Base-by-base conservation (phyloP, 2,329 filamentous ascomycete genomes). In the Microdochium paspali region DNA sequence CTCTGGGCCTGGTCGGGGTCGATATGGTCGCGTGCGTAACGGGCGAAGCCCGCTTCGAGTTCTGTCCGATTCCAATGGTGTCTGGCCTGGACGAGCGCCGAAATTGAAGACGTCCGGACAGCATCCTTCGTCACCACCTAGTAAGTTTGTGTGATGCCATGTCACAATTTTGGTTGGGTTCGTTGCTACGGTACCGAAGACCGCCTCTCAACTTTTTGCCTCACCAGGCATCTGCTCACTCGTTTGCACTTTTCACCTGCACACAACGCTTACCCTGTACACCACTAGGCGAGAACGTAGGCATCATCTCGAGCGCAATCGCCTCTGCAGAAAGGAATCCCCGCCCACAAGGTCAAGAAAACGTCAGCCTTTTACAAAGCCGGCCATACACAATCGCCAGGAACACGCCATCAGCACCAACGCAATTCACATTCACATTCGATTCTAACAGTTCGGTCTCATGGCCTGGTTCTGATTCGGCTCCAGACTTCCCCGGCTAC, bases 351-450 rank as follows among this genome's bases (percentile, higher is more conserved):
- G 85, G 83, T 13, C 83, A 89, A 61, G 87, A 91, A 60, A 93
- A 89, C 65, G 74, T 84, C 53, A 91, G 85, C 63, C 74, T 90
- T 50, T 68, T 94, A 44, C 83, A 88, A 49, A 85, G 88, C 61
- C 81, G 85, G 63, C 70, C 77, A 18, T 66, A 73, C 5, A 72
- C 73, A 49, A 84, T 79, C 57, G 62, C 77, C 3, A 81, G 77
- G 7, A 26, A 40, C 35, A 40, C 23, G 30, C 81, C 87, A 4
- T 79, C 56, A 26, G 54, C 84, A 5, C 88, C 90, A 48, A 85
- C 87, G 0, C 89, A 96, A 57, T 98, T 98, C 63, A 98, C 93
- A 10, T 98, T 98, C 61, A 95, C 89, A 12, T 96, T 90, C 66
- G 87, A 94, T 58, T 91, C 90, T 1, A 89, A 93, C 61, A 88